These are phyloP conservation scores for Stentor coeruleus DNA, from an alignment of 73 alveolate genomes.

Conservation along the genomic window DNA sequence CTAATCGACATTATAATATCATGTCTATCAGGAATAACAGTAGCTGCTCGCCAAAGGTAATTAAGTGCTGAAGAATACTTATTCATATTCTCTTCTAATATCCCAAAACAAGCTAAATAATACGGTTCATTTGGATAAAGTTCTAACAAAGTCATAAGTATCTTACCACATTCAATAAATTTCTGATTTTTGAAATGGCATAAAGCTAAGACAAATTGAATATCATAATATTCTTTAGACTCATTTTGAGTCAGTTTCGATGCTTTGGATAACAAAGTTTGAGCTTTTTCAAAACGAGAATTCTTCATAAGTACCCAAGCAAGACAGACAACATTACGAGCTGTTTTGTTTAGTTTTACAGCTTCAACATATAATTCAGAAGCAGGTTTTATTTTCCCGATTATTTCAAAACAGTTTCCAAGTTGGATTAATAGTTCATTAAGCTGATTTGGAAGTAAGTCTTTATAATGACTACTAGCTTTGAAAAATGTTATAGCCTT, in stretches of 20 bases:
- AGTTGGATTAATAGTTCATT: neutral
- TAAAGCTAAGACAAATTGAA: neutral
- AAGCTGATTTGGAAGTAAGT: neutral
- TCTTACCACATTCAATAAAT: neutral
- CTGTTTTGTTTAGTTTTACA: neutral
- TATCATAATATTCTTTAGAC: neutral
- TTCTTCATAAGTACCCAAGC: neutral
- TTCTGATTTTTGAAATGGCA: neutral
- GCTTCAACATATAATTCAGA: neutral
- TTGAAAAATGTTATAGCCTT: neutral
- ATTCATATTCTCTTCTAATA: neutral
- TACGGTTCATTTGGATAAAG: neutral
- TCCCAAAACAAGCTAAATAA: neutral
- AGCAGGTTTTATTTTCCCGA: neutral
- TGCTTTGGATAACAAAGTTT: neutral
- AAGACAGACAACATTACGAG: neutral
- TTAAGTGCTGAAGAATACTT: neutral
- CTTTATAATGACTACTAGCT: neutral
- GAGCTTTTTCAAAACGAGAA: neutral
- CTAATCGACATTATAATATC: neutral
- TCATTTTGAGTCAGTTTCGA: too few relatives aligned
- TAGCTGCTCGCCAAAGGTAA: neutral
- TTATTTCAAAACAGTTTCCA: neutral
- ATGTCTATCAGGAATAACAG: neutral
- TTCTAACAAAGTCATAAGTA: neutral